phyloP scores from a whole-genome alignment of 108 stramenopile species.

The Nitzschia sp. region DNA sequence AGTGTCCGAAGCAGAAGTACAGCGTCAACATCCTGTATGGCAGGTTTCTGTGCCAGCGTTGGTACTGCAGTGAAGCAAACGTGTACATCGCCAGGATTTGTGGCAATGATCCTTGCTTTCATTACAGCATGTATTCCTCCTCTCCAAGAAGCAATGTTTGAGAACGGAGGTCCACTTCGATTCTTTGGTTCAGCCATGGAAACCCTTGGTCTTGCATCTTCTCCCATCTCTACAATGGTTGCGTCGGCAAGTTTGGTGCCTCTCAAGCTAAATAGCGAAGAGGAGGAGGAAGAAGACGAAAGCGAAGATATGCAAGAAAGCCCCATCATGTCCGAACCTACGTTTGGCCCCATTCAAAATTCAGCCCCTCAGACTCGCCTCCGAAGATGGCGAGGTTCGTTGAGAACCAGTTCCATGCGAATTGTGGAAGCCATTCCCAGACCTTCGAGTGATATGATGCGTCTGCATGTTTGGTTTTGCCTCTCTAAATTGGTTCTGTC shows the following conservation, averaged over 20 bases:
- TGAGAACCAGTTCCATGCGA: conserved; percentile 26
- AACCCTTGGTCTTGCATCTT: conserved; percentile 49
- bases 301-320: conserved; percentile 9
- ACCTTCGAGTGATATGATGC: conserved; percentile 23
- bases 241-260: conserved; percentile 65
- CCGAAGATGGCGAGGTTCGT: conserved; percentile 8
- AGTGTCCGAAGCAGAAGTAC: background rate
- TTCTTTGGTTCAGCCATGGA: conserved; percentile 72
- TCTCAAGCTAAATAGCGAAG: conserved; percentile 8
- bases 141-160: conserved; percentile 61
- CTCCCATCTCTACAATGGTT: conserved; percentile 58
- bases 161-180: conserved; percentile 50
- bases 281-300: background rate
- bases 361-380: conserved; percentile 27
- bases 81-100: conserved; percentile 53
- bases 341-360: conserved; percentile 22
- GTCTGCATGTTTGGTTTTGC: conserved; percentile 65
- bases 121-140: conserved; percentile 71
- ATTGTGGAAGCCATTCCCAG: conserved; percentile 12
- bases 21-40: background rate
- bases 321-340: conserved; percentile 28
- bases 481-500: conserved; percentile 53
- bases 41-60: conserved; percentile 12
- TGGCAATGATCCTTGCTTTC: conserved; percentile 64
- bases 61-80: conserved; percentile 49